Conservation (phyloP, 225 moss, liverwort and hornwort genomes). For the Rhytidiadelphus loreus region DNA sequence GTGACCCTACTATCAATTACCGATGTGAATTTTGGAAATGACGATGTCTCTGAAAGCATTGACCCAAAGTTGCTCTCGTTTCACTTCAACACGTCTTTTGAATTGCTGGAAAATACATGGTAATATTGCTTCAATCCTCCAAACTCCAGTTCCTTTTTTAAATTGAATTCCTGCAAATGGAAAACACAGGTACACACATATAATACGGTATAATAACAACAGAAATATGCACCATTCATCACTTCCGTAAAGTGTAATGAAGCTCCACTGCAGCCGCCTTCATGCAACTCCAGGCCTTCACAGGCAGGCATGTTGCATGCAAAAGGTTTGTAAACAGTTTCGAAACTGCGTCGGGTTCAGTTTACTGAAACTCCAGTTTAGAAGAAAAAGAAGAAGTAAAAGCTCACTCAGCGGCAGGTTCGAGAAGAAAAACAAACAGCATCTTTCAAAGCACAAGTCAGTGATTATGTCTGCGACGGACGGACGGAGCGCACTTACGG, state of each 20-base stretch:
- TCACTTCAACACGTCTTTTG: neutral
- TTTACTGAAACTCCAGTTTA: neutral
- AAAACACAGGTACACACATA: too few species aligned
- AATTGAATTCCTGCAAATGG: too few species aligned
- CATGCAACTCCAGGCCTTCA: neutral
- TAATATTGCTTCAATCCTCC: neutral
- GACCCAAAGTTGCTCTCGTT: neutral
- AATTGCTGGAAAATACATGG: neutral
- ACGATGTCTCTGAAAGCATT: neutral
- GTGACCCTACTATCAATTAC: neutral
- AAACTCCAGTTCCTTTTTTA: too few species aligned
- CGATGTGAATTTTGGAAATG: too few species aligned
- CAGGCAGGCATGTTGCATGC: neutral
- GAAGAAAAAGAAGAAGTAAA: neutral
- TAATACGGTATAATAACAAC: too few species aligned
- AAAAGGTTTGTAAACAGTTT: neutral
- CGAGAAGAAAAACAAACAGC: neutral
- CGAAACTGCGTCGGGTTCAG: too few species aligned
- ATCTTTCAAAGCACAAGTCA: neutral
- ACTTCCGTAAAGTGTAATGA: neutral
- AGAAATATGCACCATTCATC: neutral
- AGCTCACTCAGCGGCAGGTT: neutral
- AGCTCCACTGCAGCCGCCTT: neutral
- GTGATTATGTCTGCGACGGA: neutral
- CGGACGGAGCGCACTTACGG: neutral